Conservation (phyloP, 352 stramenopile genomes). For the Pythium aquatile region DNA sequence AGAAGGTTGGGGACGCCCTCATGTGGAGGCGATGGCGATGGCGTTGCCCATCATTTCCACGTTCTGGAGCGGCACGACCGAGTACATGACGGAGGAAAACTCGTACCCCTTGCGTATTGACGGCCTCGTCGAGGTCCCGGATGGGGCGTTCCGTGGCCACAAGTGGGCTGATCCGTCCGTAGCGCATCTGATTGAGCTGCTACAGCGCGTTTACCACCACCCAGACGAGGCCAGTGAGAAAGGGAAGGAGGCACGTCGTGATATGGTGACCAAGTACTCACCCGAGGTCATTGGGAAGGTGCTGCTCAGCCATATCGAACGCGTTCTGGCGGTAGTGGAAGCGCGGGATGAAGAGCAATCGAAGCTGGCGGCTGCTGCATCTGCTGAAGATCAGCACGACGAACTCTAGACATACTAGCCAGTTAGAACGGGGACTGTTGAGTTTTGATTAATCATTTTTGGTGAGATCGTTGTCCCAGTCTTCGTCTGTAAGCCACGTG, state of each 20-base stretch:
- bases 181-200: constrained; percentile 61
- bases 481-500: constrained; percentile 77
- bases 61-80: constrained; percentile 90
- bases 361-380: background rate
- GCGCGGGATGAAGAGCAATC: constrained; percentile 17
- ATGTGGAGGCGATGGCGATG: constrained; percentile 94
- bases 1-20: constrained; percentile 93
- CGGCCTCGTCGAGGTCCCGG: constrained; percentile 75
- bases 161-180: constrained; percentile 86
- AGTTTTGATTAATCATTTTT: constrained; percentile 29
- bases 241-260: constrained; percentile 58
- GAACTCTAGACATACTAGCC: constrained; percentile 43
- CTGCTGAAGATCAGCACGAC: constrained; percentile 31
- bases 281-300: constrained; percentile 67
- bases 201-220: constrained; percentile 55
- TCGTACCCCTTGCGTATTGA: constrained; percentile 82
- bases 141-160: constrained; percentile 77
- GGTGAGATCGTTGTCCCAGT: constrained; percentile 57
- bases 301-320: constrained; percentile 64
- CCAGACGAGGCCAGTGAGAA: constrained; percentile 68
- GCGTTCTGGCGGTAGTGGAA: constrained; percentile 50
- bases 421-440: constrained; percentile 31
- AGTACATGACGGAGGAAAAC: constrained; percentile 88
- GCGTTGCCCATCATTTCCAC: constrained; percentile 88
- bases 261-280: constrained; percentile 87